Evolutionary conservation across 2,329 filamentous ascomycete species (phyloP), one percentile per base, ranked within the genome.

Genomic region (Cercospora sp.): DNA sequence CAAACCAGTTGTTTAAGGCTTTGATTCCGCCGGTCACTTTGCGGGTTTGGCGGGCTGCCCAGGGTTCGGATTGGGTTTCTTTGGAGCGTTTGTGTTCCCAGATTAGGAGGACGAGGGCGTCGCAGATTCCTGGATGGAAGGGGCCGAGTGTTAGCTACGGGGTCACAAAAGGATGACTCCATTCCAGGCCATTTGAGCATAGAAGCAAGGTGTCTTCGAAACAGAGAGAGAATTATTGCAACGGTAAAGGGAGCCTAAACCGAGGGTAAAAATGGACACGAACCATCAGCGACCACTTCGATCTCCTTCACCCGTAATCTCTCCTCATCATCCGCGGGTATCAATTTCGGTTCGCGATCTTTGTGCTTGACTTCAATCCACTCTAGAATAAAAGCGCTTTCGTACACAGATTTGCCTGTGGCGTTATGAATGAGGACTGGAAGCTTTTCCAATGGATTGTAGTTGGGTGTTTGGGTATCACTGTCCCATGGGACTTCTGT

Each of bases 401-500:
- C 79, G 68, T 79, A 80, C 34, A 81, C 72, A 2, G 77, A 70
- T 26, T 72, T 73, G 18, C 70, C 72, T 55, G 71, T 73, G 26
- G 76, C 72, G 58, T 75, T 73, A 30, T 78, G 72, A 62, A 82
- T 73, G 6, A 81, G 69, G 2, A 81, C 77, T 0, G 80, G 79
- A 0, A 81, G 75, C 61, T 82, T 81, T 45, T 81, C 80, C 5
- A 81, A 69, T 0, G 80, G 80, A 45, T 81, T 81, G 76, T 81
- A 77, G 45, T 73, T 67, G 1, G 79, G 79, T 12, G 78, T 82
- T 58, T 78, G 63, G 0, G 80, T 82, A 3, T 77, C 77, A 18
- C 70, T 73, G 72, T 82, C 76, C 80, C 81, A 82, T 0, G 80
- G 81, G 1, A 83, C 80, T 74, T 82, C 81, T 40, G 79, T 82